Percentiles rank a stretch among this genome's conserved stretches.
Evolutionary conservation across 331 rosid genomes (phyloP).

Genomic region (Malus hybrid): DNA sequence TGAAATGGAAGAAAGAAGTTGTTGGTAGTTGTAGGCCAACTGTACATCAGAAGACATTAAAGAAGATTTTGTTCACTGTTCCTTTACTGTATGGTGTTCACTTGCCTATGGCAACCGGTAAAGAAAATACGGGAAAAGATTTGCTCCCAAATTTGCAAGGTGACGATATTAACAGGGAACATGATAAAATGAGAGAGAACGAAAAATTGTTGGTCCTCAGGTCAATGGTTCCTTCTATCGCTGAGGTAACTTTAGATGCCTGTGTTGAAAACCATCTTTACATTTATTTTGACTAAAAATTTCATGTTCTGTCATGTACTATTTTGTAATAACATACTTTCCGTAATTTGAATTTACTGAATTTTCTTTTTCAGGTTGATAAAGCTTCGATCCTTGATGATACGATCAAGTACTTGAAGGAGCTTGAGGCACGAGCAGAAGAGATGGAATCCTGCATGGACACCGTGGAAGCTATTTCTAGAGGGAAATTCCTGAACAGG

Average conservation of each 20-base stretch:
- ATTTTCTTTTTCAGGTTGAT: constrained; percentile 31
- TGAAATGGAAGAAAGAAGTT: constrained; percentile 43
- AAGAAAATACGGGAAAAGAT: constrained; percentile 17
- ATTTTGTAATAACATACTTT: neutral
- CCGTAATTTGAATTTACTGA: neutral
- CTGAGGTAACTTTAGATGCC: constrained; percentile 39
- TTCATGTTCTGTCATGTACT: neutral
- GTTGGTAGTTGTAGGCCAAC: constrained; percentile 20
- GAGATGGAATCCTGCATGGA: constrained; percentile 67
- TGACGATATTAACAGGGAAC: constrained; percentile 14
- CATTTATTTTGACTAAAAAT: neutral
- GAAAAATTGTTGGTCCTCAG: constrained; percentile 40
- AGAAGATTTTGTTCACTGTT: constrained; percentile 54
- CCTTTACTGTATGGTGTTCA: constrained; percentile 37
- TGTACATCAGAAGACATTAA: constrained; percentile 40
- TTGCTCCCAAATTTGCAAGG: constrained; percentile 22
- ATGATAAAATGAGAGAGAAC: constrained; percentile 31
- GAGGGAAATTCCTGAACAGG: constrained; percentile 35
- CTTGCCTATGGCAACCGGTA: constrained; percentile 21
- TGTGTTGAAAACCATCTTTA: neutral
- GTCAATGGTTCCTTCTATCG: constrained; percentile 49
- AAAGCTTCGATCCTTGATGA: constrained; percentile 53
- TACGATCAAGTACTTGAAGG: constrained; percentile 61
- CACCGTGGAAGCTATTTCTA: constrained; percentile 36
- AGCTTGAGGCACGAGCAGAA: constrained; percentile 64